phyloP scores from a whole-genome alignment of 768 basidiomycete genomes.

The Naganishia kalamii region DNA sequence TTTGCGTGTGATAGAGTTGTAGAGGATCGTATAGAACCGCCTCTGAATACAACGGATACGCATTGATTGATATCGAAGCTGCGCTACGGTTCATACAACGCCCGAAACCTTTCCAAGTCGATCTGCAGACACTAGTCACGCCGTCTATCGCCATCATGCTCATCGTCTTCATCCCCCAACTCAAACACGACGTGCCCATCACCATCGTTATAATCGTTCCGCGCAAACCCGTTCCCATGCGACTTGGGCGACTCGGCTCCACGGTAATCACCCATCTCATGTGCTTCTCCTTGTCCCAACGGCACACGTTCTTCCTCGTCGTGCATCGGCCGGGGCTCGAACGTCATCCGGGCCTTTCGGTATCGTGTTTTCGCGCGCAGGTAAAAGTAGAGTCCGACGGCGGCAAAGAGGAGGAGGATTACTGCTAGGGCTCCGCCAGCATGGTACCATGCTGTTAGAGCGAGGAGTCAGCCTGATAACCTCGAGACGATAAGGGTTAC shows the following conservation, averaged over 20 bases:
- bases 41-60: slow-evolving; percentile 48
- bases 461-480: not conserved
- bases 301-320: slow-evolving; percentile 40
- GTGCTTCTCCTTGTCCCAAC: slow-evolving; percentile 48
- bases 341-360: slow-evolving; percentile 31
- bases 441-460: slow-evolving; percentile 77
- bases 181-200: slow-evolving; percentile 49
- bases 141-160: slow-evolving; percentile 38
- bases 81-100: too few relatives aligned
- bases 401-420: slow-evolving; percentile 62
- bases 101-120: slow-evolving; percentile 23
- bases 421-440: slow-evolving; percentile 82
- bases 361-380: slow-evolving; percentile 56
- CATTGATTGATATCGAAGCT: slow-evolving; percentile 21
- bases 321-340: slow-evolving; percentile 20
- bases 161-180: slow-evolving; percentile 53
- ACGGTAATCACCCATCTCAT: slow-evolving; percentile 70
- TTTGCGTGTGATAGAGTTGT: slow-evolving; percentile 59
- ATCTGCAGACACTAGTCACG: not conserved
- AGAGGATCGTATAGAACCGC: slow-evolving; percentile 41
- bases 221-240: slow-evolving; percentile 28
- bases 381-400: slow-evolving; percentile 72
- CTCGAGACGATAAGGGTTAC: not conserved
- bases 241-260: slow-evolving; percentile 25
- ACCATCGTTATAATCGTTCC: slow-evolving; percentile 33